Conservation (phyloP, 2,329 filamentous ascomycete genomes). For the Tolypocladium endophyticum region DNA sequence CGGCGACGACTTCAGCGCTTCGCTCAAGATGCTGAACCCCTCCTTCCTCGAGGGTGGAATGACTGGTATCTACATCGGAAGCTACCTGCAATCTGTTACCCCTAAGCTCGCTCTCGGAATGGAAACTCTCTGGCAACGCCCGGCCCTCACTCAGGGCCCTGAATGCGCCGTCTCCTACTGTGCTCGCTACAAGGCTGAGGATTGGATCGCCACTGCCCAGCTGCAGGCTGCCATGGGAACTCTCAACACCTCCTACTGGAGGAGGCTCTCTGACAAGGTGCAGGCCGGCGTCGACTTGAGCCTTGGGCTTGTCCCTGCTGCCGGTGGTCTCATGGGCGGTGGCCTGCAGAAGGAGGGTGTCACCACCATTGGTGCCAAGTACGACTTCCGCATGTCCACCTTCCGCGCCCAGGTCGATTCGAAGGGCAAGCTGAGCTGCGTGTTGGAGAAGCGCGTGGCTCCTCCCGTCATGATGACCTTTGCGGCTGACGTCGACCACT, state of each 20-base stretch:
- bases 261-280: constrained; percentile 82
- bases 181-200: constrained; percentile 78
- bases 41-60: constrained; percentile 83
- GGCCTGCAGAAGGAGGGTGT: constrained; percentile 74
- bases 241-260: constrained; percentile 89
- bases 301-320: constrained; percentile 62
- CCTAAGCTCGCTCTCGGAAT: constrained; percentile 78
- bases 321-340: constrained; percentile 63
- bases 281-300: constrained; percentile 94
- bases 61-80: constrained; percentile 91
- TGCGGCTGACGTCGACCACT: constrained; percentile 92
- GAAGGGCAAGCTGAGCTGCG: constrained; percentile 81
- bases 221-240: constrained; percentile 73
- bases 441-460: constrained; percentile 92
- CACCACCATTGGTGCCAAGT: constrained; percentile 89
- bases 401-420: constrained; percentile 96
- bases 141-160: constrained; percentile 73
- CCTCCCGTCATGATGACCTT: constrained; percentile 90
- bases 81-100: constrained; percentile 89
- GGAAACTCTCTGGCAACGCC: constrained; percentile 89
- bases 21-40: constrained; percentile 91
- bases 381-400: constrained; percentile 91
- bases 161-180: constrained; percentile 86
- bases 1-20: constrained; percentile 85
- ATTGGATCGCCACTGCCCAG: constrained; percentile 90